A percentile compares a stretch with the other conserved stretches of the same genome.
These are phyloP conservation scores for Mortierella sp. DNA, from an alignment of 371 early-diverging fungal genomes.

Conservation along the genomic window DNA sequence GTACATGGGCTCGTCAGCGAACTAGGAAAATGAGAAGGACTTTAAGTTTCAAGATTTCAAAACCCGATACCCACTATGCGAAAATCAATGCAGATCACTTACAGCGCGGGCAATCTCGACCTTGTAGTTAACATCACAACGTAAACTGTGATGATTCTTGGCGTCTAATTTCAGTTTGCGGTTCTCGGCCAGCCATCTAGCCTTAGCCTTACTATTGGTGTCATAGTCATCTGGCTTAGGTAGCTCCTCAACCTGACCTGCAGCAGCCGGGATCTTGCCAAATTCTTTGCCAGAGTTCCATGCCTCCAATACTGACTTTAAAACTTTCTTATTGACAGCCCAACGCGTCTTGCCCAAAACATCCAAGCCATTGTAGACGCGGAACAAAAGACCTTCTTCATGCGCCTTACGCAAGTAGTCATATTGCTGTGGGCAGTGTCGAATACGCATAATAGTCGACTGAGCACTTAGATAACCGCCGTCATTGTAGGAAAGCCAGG, in stretches of 20 bases:
- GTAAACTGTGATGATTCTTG: slow-evolving; percentile 85
- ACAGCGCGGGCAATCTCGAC: slow-evolving; percentile 95
- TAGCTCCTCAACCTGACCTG: slow-evolving; percentile 60
- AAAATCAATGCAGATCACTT: slow-evolving; percentile 52
- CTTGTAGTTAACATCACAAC: slow-evolving; percentile 96
- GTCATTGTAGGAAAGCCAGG: slow-evolving; percentile 91
- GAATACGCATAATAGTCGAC: slow-evolving; percentile 81
- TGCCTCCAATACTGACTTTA: slow-evolving; percentile 80
- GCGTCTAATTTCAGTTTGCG: slow-evolving; percentile 67
- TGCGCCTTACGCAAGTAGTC: slow-evolving; percentile 88
- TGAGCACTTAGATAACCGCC: slow-evolving; percentile 93
- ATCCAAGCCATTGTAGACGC: slow-evolving; percentile 86
- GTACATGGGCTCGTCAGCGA: slow-evolving; percentile 89
- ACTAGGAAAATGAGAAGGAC: slow-evolving; percentile 59
- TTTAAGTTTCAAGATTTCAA: background rate
- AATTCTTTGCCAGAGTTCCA: slow-evolving; percentile 91
- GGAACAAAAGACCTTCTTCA: slow-evolving; percentile 74
- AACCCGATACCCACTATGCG: background rate
- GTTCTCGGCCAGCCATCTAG: slow-evolving; percentile 63
- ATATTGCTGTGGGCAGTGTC: slow-evolving; percentile 79
- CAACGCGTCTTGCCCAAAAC: slow-evolving; percentile 92
- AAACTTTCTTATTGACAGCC: slow-evolving; percentile 89
- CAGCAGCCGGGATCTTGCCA: slow-evolving; percentile 83
- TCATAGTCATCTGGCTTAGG: slow-evolving; percentile 81
- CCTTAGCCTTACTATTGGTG: slow-evolving; percentile 70